Evolutionary conservation across 768 basidiomycete species (phyloP).

Genomic region (Lanmaoa pseudosensibilis): DNA sequence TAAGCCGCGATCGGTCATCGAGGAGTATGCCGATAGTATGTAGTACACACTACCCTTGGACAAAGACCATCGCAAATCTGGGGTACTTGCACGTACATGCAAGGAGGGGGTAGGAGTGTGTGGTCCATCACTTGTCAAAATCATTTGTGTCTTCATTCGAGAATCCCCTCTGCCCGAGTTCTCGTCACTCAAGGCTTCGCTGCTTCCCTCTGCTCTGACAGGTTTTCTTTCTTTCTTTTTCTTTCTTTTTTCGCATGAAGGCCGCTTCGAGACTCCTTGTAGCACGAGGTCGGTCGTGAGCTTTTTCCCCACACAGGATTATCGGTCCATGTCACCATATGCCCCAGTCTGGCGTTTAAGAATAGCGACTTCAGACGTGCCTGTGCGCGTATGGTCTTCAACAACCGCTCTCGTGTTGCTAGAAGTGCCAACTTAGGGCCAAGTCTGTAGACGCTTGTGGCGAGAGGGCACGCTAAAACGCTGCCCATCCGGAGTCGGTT

Average conservation of each 20-base stretch:
- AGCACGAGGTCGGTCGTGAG: constrained; percentile 1
- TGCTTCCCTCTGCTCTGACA: background rate
- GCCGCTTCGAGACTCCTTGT: background rate
- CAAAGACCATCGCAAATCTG: constrained; percentile 2
- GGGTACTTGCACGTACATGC: background rate
- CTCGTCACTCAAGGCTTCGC: background rate
- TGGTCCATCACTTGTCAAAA: background rate
- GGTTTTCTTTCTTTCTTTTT: background rate
- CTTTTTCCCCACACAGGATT: background rate
- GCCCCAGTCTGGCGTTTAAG: background rate
- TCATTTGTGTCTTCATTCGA: background rate
- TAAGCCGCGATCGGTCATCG: constrained; percentile 47
- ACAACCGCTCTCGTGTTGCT: too few relatives aligned
- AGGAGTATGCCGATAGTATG: constrained; percentile 34
- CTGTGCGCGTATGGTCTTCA: too few relatives aligned
- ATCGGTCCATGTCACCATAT: background rate
- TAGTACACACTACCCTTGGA: constrained; percentile 1
- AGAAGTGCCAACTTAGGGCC: background rate
- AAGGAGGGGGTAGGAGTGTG: background rate
- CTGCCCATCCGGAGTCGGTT: too few relatives aligned
- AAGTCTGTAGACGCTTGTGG: background rate
- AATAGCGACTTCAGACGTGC: background rate
- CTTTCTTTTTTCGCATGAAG: background rate
- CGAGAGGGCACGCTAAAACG: background rate
- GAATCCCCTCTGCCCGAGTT: constrained; percentile 7